Conservation (phyloP, 2,329 filamentous ascomycete species). For the Akanthomyces muscarius region DNA sequence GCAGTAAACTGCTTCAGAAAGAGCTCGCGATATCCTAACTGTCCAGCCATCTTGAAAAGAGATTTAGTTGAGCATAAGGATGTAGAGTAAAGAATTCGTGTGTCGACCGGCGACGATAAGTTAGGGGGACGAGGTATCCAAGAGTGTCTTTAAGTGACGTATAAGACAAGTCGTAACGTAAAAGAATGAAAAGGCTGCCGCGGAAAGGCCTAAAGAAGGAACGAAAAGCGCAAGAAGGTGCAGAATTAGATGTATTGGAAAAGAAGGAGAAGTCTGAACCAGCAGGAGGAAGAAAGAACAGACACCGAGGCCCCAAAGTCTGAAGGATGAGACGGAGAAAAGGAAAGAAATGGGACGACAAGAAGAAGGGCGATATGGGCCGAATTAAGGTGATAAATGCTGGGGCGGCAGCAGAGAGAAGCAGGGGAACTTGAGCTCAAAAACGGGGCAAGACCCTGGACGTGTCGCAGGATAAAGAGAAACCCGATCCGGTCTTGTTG, state of each 20-base stretch:
- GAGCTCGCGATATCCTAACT: slow-evolving; percentile 41
- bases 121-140: background rate
- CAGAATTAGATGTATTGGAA: slow-evolving; percentile 25
- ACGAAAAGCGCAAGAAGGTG: background rate
- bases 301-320: slow-evolving; percentile 21
- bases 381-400: slow-evolving; percentile 14
- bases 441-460: slow-evolving; percentile 12
- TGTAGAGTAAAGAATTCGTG: slow-evolving; percentile 29
- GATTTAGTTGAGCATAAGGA: slow-evolving; percentile 20
- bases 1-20: slow-evolving; percentile 63
- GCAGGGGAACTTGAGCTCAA: background rate
- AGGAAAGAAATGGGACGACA: slow-evolving; percentile 23
- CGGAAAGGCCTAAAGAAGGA: background rate
- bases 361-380: slow-evolving; percentile 16
- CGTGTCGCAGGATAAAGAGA: slow-evolving; percentile 15
- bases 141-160: background rate
- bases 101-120: slow-evolving; percentile 54
- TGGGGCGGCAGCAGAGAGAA: background rate
- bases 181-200: slow-evolving; percentile 5
- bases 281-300: slow-evolving; percentile 41
- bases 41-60: slow-evolving; percentile 33
- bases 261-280: slow-evolving; percentile 51
- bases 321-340: slow-evolving; percentile 19
- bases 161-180: background rate
- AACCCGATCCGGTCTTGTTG: slow-evolving; percentile 15